Evolutionary conservation across 306 rosid genomes (phyloP), one percentile per base, ranked within the genome.

Genomic region (Ammopiptanthus mongolicus): DNA sequence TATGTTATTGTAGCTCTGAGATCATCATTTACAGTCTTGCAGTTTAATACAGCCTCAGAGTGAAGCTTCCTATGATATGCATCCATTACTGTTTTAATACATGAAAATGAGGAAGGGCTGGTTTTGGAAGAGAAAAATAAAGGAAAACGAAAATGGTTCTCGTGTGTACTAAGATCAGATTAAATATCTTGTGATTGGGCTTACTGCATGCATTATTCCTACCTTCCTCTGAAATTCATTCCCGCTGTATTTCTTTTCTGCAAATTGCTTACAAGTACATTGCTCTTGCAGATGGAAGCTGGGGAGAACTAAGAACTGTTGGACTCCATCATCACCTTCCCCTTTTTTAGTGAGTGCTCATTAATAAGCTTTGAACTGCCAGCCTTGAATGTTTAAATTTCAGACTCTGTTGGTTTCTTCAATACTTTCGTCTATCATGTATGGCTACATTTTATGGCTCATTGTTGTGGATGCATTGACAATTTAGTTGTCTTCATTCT

Each of bases 211-310:
- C n/a, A n/a, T n/a, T 14, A 4, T n/a, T 34, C 47, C 23, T 44
- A 14, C 21, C 53, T 34, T 25, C 57, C 47, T 58, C 51, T 66
- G 11, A 9, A 33, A 7, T 63, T 11, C 56, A 29, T 68, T 61
- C 0, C 25, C 0, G 12, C 48, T 47, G 51, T 33, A 25, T 70
- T 42, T 50, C 37, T 18, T 53, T 14, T 31, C 36, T 76, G 69
- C 41, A 21, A 65, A 17, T 76, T 84, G 51, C 73, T 42, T 33
- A 84, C 69, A n/a, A 18, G 9, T 60, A 68, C 56, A 33, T 61
- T 69, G 31, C 34, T 69, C 52, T 74, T 79, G 84, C 83, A 88
- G 90, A 82, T 77, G 55, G 77, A 73, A 11, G 62, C 78, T 58
- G 70, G 70, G 73, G 65, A 78, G 13, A 85, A 71, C 34, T 80